Evolutionary conservation across 306 rosid species (phyloP), one percentile per base, ranked within the genome.

Genomic region (Sesbania bispinosa): DNA sequence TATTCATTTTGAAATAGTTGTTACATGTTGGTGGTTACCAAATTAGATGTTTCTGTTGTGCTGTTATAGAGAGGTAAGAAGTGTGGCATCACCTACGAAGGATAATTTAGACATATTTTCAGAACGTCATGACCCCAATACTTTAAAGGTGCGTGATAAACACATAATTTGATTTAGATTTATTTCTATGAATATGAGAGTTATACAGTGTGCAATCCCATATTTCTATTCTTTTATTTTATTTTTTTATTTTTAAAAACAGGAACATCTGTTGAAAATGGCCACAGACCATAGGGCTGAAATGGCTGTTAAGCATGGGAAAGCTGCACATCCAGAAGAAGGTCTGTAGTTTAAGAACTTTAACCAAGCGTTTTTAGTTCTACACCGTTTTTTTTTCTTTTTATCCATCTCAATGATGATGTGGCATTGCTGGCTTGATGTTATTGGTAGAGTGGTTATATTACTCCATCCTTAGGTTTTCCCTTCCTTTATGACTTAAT

Each of bases 181-280:
- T 15, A 48, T 67, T 73, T 35, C 20, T 36, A 2, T 30, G 32
- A 21, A 30, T 69, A n/a, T 14, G 23, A 41, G 63, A 62, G 18
- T 48, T 51, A 6, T 42, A 43, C 39, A 15, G 66, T 3, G 27
- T n/a, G 16, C 13, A 29, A 66, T 69, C 24, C 10, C 39, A 19
- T 32, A 58, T 51, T 54, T 50, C 8, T 2, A 7, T 50, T 66
- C 9, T 20, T 43, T n/a, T n/a, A 3, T 66, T 51, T 43, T 9
- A 4, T 14, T 20, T 51, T 7, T 30, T 76, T 47, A 5, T 74
- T 39, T 41, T 9, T 7, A 18, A 50, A 71, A 64, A 58, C 78
- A 93, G 98, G 98, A 88, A 80, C 94, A 93, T 84, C 80, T 93
- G 3, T 52, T 93, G 92, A 93, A 85, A 81, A 82, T 93, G 96